These are phyloP conservation scores for Suillus tomentosus DNA, from an alignment of 768 basidiomycete genomes.

Conservation along the genomic window DNA sequence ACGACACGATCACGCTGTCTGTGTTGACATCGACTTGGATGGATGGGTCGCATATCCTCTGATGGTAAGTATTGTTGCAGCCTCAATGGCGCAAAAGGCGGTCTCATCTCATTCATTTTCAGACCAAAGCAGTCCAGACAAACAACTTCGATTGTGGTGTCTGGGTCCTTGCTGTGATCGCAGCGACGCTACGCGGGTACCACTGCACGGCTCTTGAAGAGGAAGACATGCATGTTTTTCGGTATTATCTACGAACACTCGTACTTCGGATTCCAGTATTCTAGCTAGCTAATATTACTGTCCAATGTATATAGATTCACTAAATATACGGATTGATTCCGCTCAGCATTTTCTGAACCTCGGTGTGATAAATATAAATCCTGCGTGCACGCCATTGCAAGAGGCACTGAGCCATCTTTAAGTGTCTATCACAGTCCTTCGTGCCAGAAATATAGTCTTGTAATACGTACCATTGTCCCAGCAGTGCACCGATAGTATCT, in stretches of 20 bases:
- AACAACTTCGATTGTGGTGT: slow-evolving; percentile 27
- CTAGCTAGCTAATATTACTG: slow-evolving; percentile 2
- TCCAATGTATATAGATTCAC: not conserved
- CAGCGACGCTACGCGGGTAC: slow-evolving; percentile 3
- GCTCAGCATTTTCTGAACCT: too few relatives aligned
- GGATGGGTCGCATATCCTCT: not conserved
- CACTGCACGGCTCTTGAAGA: slow-evolving; percentile 6
- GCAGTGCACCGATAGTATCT: too few relatives aligned
- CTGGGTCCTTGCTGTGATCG: slow-evolving; percentile 20
- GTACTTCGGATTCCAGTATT: not conserved
- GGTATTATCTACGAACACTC: slow-evolving; percentile 3
- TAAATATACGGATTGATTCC: too few relatives aligned
- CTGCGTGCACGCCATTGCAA: not conserved
- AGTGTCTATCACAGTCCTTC: too few relatives aligned
- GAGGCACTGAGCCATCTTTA: too few relatives aligned
- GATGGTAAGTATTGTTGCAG: not conserved
- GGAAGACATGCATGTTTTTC: slow-evolving; percentile 2
- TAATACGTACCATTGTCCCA: too few relatives aligned
- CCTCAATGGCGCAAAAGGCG: not conserved
- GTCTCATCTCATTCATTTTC: not conserved
- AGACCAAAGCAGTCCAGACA: slow-evolving; percentile 12
- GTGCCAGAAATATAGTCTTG: too few relatives aligned
- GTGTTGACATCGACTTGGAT: too few relatives aligned
- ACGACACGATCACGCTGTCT: too few relatives aligned
- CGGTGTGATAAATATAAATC: not conserved